Conservation (phyloP, 805 yeast genomes). For the Zygoascus bituminiphila region DNA sequence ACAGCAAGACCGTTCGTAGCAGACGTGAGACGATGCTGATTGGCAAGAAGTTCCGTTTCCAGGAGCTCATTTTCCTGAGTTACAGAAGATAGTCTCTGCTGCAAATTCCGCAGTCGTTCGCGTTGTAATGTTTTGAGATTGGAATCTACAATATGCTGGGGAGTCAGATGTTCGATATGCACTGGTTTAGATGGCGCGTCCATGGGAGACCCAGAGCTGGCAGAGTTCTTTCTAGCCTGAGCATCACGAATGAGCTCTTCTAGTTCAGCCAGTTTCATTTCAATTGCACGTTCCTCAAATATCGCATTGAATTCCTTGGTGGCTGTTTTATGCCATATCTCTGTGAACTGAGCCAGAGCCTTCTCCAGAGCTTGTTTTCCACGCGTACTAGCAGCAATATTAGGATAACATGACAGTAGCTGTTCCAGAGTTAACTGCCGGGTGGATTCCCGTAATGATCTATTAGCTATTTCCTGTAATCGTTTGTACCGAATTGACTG, state of each 20-base stretch:
- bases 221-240: conserved; percentile 18
- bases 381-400: conserved; percentile 37
- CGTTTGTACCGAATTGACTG: conserved; percentile 39
- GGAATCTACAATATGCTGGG: conserved; percentile 24
- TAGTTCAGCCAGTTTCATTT: conserved; percentile 31
- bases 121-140: conserved; percentile 21
- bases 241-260: conserved; percentile 35
- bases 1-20: neutral
- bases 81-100: conserved; percentile 1
- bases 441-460: conserved; percentile 49
- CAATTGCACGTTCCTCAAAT: conserved; percentile 37
- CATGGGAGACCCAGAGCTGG: neutral
- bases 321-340: conserved; percentile 42
- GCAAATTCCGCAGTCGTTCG: conserved; percentile 17
- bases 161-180: conserved; percentile 22
- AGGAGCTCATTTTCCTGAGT: conserved; percentile 9
- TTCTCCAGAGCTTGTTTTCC: conserved; percentile 39
- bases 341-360: conserved; percentile 45
- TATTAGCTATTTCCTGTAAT: conserved; percentile 41
- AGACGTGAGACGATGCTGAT: neutral
- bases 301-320: conserved; percentile 46
- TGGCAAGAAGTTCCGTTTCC: conserved; percentile 2
- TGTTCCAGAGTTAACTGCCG: conserved; percentile 44
- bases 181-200: conserved; percentile 15
- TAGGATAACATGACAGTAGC: conserved; percentile 47